Percentiles rank a stretch among this genome's conserved stretches.
Conservation (phyloP, 2,329 filamentous ascomycete genomes). For the Aspergillus terreus region DNA sequence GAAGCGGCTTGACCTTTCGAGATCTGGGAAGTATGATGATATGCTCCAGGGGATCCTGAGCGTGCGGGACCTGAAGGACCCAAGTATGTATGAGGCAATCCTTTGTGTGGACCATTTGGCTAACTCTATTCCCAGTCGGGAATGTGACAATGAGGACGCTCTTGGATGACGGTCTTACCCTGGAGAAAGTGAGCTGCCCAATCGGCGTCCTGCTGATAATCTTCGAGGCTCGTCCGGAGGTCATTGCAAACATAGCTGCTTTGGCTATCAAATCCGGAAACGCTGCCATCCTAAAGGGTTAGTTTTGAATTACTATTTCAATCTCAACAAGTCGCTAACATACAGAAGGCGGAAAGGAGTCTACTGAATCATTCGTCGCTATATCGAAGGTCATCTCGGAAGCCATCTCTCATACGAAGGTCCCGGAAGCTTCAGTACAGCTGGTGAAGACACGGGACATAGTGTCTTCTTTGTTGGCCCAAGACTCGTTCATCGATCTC, state of each 20-base stretch:
- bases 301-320: not conserved
- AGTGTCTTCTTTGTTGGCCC: slow-evolving; percentile 79
- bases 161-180: slow-evolving; percentile 77
- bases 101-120: not conserved
- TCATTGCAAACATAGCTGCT: slow-evolving; percentile 96
- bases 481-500: slow-evolving; percentile 86
- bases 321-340: slow-evolving; percentile 5
- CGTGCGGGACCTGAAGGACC: slow-evolving; percentile 79
- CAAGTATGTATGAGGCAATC: slow-evolving; percentile 56
- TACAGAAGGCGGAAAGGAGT: slow-evolving; percentile 79
- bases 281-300: slow-evolving; percentile 89
- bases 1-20: slow-evolving; percentile 80
- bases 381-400: slow-evolving; percentile 81
- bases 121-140: slow-evolving; percentile 58
- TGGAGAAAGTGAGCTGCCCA: slow-evolving; percentile 87
- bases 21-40: slow-evolving; percentile 90
- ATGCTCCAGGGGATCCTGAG: slow-evolving; percentile 95
- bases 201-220: slow-evolving; percentile 98
- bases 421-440: slow-evolving; percentile 85
- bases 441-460: slow-evolving; percentile 90
- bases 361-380: slow-evolving; percentile 87
- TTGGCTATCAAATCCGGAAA: slow-evolving; percentile 97
- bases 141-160: slow-evolving; percentile 77
- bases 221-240: slow-evolving; percentile 94
- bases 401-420: slow-evolving; percentile 67